Conservation (phyloP, 768 basidiomycete species). For the Hygrophoropsis aurantiaca region DNA sequence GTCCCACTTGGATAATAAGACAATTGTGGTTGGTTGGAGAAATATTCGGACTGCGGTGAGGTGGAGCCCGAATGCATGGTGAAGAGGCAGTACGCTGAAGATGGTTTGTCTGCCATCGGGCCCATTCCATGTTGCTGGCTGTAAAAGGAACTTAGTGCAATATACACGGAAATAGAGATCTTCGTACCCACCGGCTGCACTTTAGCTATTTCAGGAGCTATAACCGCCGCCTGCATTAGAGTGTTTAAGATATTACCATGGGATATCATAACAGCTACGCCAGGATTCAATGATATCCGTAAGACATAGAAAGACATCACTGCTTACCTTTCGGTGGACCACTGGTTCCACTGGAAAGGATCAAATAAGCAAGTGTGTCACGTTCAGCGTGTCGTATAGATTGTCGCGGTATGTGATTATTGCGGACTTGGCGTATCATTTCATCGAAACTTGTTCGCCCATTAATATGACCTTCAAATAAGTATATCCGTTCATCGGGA, state of each 20-base stretch:
- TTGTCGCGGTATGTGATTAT: constrained; percentile 34
- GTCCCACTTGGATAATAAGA: constrained; percentile 58
- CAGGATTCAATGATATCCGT: background rate
- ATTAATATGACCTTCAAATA: constrained; percentile 38
- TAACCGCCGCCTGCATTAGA: constrained; percentile 32
- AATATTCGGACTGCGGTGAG: constrained; percentile 45
- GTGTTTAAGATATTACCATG: constrained; percentile 53
- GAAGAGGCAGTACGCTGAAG: constrained; percentile 58
- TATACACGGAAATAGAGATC: background rate
- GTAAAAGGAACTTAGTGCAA: background rate
- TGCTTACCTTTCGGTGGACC: constrained; percentile 62
- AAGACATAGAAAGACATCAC: background rate
- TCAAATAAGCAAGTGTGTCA: constrained; percentile 59
- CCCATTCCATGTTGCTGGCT: constrained; percentile 36
- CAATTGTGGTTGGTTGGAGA: constrained; percentile 39
- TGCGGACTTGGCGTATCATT: constrained; percentile 37
- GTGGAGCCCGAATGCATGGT: constrained; percentile 61
- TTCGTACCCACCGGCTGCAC: constrained; percentile 36
- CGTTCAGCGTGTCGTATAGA: constrained; percentile 42
- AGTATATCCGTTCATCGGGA: constrained; percentile 38
- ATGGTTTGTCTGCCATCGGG: constrained; percentile 42
- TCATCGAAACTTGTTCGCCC: constrained; percentile 41
- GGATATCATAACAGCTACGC: constrained; percentile 59
- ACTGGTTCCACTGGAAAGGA: constrained; percentile 71
- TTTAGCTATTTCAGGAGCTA: constrained; percentile 22